Conservation (phyloP, 768 basidiomycete species). For the Zangia roseola region DNA sequence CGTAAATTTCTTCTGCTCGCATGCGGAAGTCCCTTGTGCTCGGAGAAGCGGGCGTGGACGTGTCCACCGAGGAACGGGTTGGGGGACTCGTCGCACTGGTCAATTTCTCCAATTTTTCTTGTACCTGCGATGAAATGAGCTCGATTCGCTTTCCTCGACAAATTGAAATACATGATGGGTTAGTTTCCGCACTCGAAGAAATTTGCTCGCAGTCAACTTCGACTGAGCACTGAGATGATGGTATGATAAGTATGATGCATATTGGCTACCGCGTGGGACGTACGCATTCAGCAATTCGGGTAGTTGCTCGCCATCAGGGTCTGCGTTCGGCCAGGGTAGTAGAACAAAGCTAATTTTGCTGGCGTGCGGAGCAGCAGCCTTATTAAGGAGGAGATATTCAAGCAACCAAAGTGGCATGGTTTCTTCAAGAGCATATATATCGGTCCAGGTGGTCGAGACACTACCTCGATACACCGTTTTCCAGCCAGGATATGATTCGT, state of each 20-base stretch:
- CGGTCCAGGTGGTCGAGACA: slow-evolving; percentile 55
- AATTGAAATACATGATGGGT: slow-evolving; percentile 63
- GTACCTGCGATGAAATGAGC: slow-evolving; percentile 50
- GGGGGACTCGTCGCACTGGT: slow-evolving; percentile 32
- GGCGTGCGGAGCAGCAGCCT: slow-evolving; percentile 47
- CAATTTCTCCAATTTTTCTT: slow-evolving; percentile 77
- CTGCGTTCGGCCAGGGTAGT: slow-evolving; percentile 67
- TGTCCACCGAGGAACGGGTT: slow-evolving; percentile 36
- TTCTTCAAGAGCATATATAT: slow-evolving; percentile 61
- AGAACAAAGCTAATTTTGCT: slow-evolving; percentile 89
- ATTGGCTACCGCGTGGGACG: slow-evolving; percentile 30
- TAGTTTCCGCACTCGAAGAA: slow-evolving; percentile 83
- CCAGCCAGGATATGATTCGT: slow-evolving; percentile 77
- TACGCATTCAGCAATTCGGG: slow-evolving; percentile 87
- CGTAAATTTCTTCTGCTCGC: slow-evolving; percentile 69
- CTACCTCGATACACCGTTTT: slow-evolving; percentile 73
- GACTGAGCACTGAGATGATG: slow-evolving; percentile 58
- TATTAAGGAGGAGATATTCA: slow-evolving; percentile 79
- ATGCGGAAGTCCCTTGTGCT: slow-evolving; percentile 17
- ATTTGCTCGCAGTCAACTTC: slow-evolving; percentile 85
- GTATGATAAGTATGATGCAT: not conserved
- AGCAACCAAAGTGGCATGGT: slow-evolving; percentile 85
- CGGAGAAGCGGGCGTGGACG: slow-evolving; percentile 34
- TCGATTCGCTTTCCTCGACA: not conserved
- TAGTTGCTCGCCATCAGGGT: slow-evolving; percentile 56